A percentile compares a stretch with the other conserved stretches of the same genome.
These are phyloP conservation scores for Purpureocillium takamizusanense DNA, from an alignment of 2,329 filamentous ascomycete genomes.

Conservation along the genomic window DNA sequence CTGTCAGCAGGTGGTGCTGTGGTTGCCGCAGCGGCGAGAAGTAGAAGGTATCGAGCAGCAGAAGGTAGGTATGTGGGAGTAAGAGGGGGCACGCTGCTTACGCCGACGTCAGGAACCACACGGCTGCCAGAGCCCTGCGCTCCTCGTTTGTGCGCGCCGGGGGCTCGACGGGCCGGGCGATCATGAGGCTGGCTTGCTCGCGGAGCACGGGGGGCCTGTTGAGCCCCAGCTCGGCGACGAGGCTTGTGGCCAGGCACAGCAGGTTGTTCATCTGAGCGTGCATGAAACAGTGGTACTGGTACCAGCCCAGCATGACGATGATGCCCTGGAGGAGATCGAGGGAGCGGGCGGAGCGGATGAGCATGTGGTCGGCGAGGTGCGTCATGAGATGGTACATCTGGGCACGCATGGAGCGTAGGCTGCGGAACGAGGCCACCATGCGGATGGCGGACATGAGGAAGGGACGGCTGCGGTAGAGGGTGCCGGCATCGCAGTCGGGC, in stretches of 20 bases:
- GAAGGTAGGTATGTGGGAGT: too few species aligned
- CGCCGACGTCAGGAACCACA: slow-evolving; percentile 46
- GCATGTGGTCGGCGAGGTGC: slow-evolving; percentile 37
- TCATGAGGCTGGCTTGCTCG: slow-evolving; percentile 33
- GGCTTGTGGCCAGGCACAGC: slow-evolving; percentile 35
- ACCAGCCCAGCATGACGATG: slow-evolving; percentile 39
- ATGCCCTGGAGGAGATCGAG: slow-evolving; percentile 40
- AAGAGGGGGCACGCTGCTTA: too few species aligned
- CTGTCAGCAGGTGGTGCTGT: background rate
- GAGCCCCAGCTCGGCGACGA: slow-evolving; percentile 38
- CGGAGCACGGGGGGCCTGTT: slow-evolving; percentile 28
- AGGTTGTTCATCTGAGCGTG: slow-evolving; percentile 44
- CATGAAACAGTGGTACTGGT: slow-evolving; percentile 45
- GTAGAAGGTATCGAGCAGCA: too few species aligned
- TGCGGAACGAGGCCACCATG: slow-evolving; percentile 40
- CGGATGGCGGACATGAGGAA: slow-evolving; percentile 40
- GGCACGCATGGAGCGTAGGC: slow-evolving; percentile 35
- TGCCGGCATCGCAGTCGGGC: slow-evolving; percentile 20
- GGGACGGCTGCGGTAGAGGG: slow-evolving; percentile 29
- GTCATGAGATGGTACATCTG: slow-evolving; percentile 39
- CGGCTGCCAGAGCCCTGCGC: slow-evolving; percentile 39
- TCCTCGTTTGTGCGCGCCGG: slow-evolving; percentile 39
- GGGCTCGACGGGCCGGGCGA: slow-evolving; percentile 28
- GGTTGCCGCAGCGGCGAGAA: rapidly evolving
- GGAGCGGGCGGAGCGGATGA: slow-evolving; percentile 39